A percentile compares a stretch with the other conserved stretches of the same genome.
phyloP scores from a whole-genome alignment of 2,329 filamentous ascomycete genomes.

The Colletotrichum theobromicola region DNA sequence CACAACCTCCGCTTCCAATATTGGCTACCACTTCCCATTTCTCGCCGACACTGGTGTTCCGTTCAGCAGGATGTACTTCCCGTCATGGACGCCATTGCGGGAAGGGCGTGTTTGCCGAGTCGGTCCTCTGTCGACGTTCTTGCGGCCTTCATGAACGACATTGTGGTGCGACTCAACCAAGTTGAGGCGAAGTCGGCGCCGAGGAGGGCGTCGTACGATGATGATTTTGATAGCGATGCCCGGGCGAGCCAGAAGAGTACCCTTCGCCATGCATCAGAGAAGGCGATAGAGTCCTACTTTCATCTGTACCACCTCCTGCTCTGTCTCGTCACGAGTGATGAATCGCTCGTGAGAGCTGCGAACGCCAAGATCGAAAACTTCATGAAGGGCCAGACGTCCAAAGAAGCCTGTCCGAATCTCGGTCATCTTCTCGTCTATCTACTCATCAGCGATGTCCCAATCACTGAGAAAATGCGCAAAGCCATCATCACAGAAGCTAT shows the following conservation, averaged over 20 bases:
- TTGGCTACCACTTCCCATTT: conserved; percentile 54
- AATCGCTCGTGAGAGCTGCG: conserved; percentile 39
- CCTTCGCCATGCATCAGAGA: conserved; percentile 53
- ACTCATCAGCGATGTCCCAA: conserved; percentile 47
- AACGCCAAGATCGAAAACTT: conserved; percentile 45
- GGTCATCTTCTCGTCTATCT: conserved; percentile 52
- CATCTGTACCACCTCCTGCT: conserved; percentile 56
- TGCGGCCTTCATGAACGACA: conserved; percentile 54
- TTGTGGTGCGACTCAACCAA: conserved; percentile 53
- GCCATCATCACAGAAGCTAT: conserved; percentile 53
- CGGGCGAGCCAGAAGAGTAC: conserved; percentile 35
- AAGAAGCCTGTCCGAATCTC: conserved; percentile 49
- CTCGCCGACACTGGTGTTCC: conserved; percentile 46
- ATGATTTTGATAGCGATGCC: neutral
- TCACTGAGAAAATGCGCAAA: conserved; percentile 43
- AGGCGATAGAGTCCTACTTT: conserved; percentile 58
- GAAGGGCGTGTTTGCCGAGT: conserved; percentile 23
- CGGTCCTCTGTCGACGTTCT: conserved; percentile 36
- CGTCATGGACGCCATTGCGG: conserved; percentile 28
- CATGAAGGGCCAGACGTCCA: conserved; percentile 41
- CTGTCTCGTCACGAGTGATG: conserved; percentile 46
- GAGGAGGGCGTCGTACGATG: neutral
- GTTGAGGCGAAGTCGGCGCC: neutral
- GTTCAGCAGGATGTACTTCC: conserved; percentile 30
- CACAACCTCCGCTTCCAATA: conserved; percentile 44